Evolutionary conservation across 1,284 basidiomycete genomes (phyloP), one percentile per base, ranked within the genome.

Genomic region (Chiua sp.): DNA sequence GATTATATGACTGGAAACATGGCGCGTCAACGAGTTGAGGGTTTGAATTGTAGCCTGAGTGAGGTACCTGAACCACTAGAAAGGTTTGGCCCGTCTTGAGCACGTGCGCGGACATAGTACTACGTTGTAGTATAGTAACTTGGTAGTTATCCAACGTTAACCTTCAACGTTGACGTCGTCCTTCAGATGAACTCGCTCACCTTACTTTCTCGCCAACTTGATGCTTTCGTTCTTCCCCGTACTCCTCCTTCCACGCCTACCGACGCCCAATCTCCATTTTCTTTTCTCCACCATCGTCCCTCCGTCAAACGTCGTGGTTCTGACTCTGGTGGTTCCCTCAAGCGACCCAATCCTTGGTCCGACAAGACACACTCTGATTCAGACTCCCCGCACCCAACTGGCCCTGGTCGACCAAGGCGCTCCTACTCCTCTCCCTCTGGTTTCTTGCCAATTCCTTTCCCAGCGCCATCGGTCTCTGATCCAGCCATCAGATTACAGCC

Each of bases 151-250:
- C 23, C 22, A 39, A 39, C 37, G 50, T 44, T 13, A 13, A 20
- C 54, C 6, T 23, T 12, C 18, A 39, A 18, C 37, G 37, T 26
- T 42, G 11, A 26, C 50, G 35, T 44, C 49, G 6, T 33, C 57
- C 46, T 39, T 47, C 22, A 53, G 18, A 91, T 91, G 88, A 90
- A 91, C 76, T 87, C 87, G 65, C 83, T 91, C 66, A 78, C 81
- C 13, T 86, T 88, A 75, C 78, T 91, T 55, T 88, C 89, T 63
- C 85, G 86, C 66, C 86, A 88, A 68, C 84, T 88, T 77, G 87
- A 90, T 75, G 83, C 82, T 57, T 76, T 87, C 60, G 82, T 84
- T 53, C 75, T 82, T 8, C 60, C 78, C 33, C 63, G 75, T 72
- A 77, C 84, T 16, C 82, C 83, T 44, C 82, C 84, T 26, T 80